Evolutionary conservation across 2,329 filamentous ascomycete species (phyloP).

Genomic region (Blastomyces emzantsi): DNA sequence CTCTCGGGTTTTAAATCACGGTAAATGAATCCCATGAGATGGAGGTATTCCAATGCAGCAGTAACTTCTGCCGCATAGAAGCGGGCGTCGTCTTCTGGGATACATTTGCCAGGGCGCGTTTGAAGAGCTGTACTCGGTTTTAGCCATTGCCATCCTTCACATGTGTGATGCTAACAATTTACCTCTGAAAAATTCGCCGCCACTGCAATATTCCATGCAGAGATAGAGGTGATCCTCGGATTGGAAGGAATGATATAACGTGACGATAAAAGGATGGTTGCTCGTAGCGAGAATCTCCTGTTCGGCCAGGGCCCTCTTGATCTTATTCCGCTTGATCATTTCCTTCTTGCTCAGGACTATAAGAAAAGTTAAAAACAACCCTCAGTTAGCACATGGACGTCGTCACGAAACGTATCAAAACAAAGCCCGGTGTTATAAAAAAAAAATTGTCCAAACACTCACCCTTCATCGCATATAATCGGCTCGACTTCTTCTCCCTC

Average conservation of each 20-base stretch:
- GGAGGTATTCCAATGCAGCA: slow-evolving; percentile 89
- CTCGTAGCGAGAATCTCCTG: slow-evolving; percentile 97
- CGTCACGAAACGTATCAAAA: neutral
- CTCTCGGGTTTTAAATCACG: slow-evolving; percentile 95
- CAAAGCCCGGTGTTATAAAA: neutral
- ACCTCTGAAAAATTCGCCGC: slow-evolving; percentile 90
- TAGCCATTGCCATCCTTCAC: slow-evolving; percentile 12
- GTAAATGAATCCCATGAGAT: slow-evolving; percentile 99
- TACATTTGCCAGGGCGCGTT: slow-evolving; percentile 93
- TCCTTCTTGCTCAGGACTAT: slow-evolving; percentile 97
- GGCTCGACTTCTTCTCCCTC: slow-evolving; percentile 91
- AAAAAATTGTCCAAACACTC: slow-evolving; percentile 23
- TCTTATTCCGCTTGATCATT: slow-evolving; percentile 99
- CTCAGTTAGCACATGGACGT: slow-evolving; percentile 6
- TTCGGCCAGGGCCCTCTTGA: slow-evolving; percentile 94
- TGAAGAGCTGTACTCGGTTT: slow-evolving; percentile 57
- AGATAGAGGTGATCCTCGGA: slow-evolving; percentile 97
- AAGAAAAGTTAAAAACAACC: slow-evolving; percentile 16
- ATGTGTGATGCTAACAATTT: slow-evolving; percentile 15
- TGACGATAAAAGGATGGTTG: slow-evolving; percentile 98
- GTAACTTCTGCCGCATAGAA: slow-evolving; percentile 98
- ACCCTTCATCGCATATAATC: slow-evolving; percentile 99
- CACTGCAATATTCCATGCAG: slow-evolving; percentile 99
- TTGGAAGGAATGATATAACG: slow-evolving; percentile 97
- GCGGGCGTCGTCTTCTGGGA: slow-evolving; percentile 89